These are phyloP conservation scores for Trametes cubensis DNA, from an alignment of 768 basidiomycete species.

Conservation along the genomic window DNA sequence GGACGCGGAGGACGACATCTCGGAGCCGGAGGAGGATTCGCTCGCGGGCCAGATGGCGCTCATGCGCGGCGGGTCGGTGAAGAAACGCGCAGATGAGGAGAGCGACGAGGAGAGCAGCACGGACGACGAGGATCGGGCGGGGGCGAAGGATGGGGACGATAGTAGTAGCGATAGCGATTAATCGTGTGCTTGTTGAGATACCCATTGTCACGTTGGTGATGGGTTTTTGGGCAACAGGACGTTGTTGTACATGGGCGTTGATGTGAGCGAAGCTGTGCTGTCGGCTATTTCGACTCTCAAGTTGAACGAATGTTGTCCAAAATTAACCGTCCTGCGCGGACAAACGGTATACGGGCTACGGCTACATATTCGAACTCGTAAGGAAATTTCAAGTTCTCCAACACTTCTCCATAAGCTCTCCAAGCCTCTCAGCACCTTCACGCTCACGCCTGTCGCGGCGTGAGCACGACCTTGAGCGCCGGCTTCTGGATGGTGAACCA, in stretches of 20 bases:
- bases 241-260: no score
- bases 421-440: no score
- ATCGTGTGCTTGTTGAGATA: not conserved
- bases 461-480: not conserved
- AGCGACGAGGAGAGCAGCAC: conserved; percentile 51
- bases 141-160: conserved; percentile 48
- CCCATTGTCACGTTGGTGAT: no score
- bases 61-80: conserved; percentile 88
- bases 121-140: conserved; percentile 46
- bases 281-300: no score
- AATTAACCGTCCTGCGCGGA: no score
- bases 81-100: conserved; percentile 55
- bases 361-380: no score
- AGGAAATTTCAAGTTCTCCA: no score
- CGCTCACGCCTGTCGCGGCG: not conserved
- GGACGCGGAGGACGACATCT: conserved; percentile 87
- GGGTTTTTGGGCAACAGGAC: not conserved
- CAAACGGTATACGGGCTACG: no score
- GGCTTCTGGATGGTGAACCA: conserved; percentile 12
- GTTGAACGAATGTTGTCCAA: no score
- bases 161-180: conserved; percentile 55
- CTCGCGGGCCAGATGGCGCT: conserved; percentile 97
- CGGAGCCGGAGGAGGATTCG: conserved; percentile 96
- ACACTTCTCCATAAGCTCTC: no score
- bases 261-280: no score